Base-by-base conservation (phyloP, 441 rosid species). In the Gossypium davidsonii region DNA sequence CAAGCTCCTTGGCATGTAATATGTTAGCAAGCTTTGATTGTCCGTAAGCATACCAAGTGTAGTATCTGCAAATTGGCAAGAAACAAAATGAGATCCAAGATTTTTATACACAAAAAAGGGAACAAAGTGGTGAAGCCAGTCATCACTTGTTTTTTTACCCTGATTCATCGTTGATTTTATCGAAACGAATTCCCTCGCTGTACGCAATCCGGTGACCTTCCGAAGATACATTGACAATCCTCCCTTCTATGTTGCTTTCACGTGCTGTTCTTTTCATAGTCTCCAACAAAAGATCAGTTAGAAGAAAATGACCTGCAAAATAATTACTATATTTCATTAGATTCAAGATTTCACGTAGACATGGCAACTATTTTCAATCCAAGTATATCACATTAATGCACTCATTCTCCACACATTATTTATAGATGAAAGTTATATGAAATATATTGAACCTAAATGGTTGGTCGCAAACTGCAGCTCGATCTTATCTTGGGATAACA, bases 381-480 rank as follows among this genome's bases (percentile, higher is more conserved):
- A 18, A 39, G 17, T 14, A 15, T 20, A 21, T 37, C 3, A 25
- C 20, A 58, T 11, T 42, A 51, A 7, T 42, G 37, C 59, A 57
- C 39, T 21, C 56, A 20, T 37, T 20, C 7, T 21, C 55, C 42
- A 15, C 37, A 23, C 44, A 14, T 8, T 10, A 44, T 14, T 25
- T 20, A 58, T 57, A 57, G 4, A 57, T 2, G 39, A n/a, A n/a
- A 44, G 31, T 46, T 59, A 25, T 3, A 60, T 26, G 68, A 7
- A 51, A 73, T 72, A 42, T 77, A 90, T 26, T 49, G 34, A 90
- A 1, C 64, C 64, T 26, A 59, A 25, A 59, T 26, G 92, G 69
- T 90, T 90, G 1, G 92, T 86, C 34, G 95, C 95, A 77, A 86
- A 90, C 64, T 86, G 92, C 17, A 88, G 77, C 72, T 90, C 95